phyloP scores from a whole-genome alignment of 2,329 filamentous ascomycete species.

The Pseudocercospora vitis region DNA sequence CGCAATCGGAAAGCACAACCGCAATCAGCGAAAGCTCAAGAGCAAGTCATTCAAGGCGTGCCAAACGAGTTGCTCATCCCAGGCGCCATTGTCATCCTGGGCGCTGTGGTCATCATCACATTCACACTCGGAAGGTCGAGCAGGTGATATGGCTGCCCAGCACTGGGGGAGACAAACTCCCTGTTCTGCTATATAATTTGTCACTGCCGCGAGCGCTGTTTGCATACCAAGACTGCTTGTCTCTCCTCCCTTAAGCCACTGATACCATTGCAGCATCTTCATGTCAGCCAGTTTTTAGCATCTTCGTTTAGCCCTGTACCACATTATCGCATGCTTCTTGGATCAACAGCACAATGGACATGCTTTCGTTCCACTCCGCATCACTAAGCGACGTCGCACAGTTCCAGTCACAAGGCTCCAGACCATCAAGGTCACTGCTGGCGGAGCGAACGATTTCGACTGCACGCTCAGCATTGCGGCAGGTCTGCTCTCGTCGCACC shows the following conservation, averaged over 20 bases:
- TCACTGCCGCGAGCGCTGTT: conserved; percentile 11
- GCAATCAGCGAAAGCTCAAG: conserved; percentile 56
- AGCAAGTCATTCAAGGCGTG: conserved; percentile 84
- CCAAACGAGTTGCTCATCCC: conserved; percentile 92
- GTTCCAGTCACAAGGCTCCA: not conserved
- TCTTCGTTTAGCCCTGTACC: not conserved
- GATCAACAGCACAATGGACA: not conserved
- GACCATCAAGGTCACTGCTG: not conserved
- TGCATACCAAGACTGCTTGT: conserved; percentile 1
- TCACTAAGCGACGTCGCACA: not conserved
- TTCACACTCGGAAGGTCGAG: conserved; percentile 66
- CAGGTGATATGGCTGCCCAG: conserved; percentile 19
- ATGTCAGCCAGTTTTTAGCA: not conserved
- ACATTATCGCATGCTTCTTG: not conserved
- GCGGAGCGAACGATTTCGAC: not conserved
- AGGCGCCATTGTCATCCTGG: conserved; percentile 91
- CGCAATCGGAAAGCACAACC: conserved; percentile 30
- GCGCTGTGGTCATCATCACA: conserved; percentile 88
- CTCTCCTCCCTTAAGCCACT: conserved; percentile 8
- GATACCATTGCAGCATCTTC: conserved; percentile 19
- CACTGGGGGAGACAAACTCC: not conserved
- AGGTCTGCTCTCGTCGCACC: too few relatives aligned
- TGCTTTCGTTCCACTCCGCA: too few relatives aligned
- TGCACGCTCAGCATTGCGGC: too few relatives aligned
- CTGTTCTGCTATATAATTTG: conserved; percentile 1